A percentile compares a stretch with the other conserved stretches of the same genome.
Conservation (phyloP, 768 basidiomycete species). For the Xanthoconium stramineum region DNA sequence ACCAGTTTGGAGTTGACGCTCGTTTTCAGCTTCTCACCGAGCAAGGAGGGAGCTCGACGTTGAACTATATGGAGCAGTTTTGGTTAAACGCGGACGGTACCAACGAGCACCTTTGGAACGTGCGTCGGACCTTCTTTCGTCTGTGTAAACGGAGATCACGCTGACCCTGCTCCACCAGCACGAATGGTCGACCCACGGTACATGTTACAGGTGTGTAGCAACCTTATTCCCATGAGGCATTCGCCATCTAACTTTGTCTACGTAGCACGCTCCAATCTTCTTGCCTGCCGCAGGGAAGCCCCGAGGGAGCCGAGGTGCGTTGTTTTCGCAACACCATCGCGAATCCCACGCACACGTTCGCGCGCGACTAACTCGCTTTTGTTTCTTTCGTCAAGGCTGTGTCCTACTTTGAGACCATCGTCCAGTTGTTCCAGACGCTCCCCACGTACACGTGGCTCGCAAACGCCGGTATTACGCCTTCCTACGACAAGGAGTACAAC, state of each 20-base stretch:
- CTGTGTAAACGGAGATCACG: neutral
- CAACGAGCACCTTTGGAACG: conserved; percentile 72
- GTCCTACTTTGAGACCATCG: conserved; percentile 56
- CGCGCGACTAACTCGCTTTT: neutral
- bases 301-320: conserved; percentile 56
- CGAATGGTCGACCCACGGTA: conserved; percentile 72
- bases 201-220: conserved; percentile 37
- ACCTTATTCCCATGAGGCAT: neutral
- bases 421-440: conserved; percentile 61
- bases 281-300: conserved; percentile 57
- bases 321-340: neutral
- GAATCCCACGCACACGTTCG: neutral
- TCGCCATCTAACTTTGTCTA: neutral
- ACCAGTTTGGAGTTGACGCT: neutral
- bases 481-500: conserved; percentile 48
- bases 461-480: conserved; percentile 71
- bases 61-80: conserved; percentile 57
- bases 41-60: conserved; percentile 55
- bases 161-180: conserved; percentile 39
- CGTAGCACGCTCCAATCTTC: conserved; percentile 52
- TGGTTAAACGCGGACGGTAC: conserved; percentile 62
- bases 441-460: conserved; percentile 74
- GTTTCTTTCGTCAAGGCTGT: conserved; percentile 46
- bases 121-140: conserved; percentile 24
- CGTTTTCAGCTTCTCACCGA: conserved; percentile 45